Base-by-base conservation (phyloP, 2,329 filamentous ascomycete genomes). In the Ramularia collo-cygni region DNA sequence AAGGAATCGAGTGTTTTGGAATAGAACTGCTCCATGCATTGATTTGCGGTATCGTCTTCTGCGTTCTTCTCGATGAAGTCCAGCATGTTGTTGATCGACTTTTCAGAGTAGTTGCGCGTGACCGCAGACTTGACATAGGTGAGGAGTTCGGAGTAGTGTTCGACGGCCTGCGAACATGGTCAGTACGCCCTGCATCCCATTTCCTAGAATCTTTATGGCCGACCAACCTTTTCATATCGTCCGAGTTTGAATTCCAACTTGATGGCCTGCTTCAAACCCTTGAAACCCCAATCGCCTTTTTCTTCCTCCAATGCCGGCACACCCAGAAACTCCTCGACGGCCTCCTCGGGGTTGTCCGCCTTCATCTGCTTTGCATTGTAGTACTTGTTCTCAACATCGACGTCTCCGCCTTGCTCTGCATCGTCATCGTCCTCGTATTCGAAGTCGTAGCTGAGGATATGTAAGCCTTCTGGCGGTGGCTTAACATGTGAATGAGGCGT, bases 301-400 rank as follows among this genome's bases (percentile, higher is more conserved):
- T 95, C 87, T 38, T 80, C 68, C 64, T 98, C 90, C 32, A 95
- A 64, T 10, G 76, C 72, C 4, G 87, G 88, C 48, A 98, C 83
- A 21, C 79, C 84, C n/a, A 96, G 69, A 57, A 98, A 98, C 62
- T 96, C 90, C 26, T 81, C 79, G 40, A 98, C 84, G 2, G 92
- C 92, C 53, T 87, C 87, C 57, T 92, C 79, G 1, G 90, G 88
- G 42, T 89, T 87, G 47, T 82, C 81, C 30, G 74, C 72, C 71
- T 96, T 98, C 61, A 94, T 81, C 68, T 96, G 90, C 68, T 98
- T 98, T 30, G 92, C 92, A 66, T 95, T 96, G 75, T 96, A 98
- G 72, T 98, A 98, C 69, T 95, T 95, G 72, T 98, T 98, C 64
- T 98, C 92, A 62, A 96, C 93, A 53, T 90, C 88, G 55, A 95